Evolutionary conservation across 345 rosid genomes (phyloP), one percentile per base, ranked within the genome.

Genomic region (Raphanus raphanistrum): DNA sequence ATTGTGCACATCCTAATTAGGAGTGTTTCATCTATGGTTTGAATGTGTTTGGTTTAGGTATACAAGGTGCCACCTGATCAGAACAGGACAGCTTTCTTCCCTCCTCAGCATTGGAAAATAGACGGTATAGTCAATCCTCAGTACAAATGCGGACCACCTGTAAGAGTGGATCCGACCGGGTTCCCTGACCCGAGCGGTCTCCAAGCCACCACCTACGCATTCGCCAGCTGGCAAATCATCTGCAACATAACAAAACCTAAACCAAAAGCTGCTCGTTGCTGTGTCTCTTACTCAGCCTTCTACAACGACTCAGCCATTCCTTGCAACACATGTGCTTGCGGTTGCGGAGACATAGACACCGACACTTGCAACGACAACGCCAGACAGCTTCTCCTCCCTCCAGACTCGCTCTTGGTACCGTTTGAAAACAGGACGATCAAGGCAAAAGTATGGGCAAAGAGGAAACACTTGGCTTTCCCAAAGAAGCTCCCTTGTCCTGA

Each of bases 271-370:
- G 67, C 98, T 1, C 81, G 83, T 29, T 95, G 98, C 50, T 95
- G 99, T 17, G 99, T 92, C 26, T 91, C 99, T 2, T 92, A 87
- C 87, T 91, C 98, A 8, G 99, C 99, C 17, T 95, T 84, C 54
- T 95, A 91, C 84, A 91, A 87, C 28, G 90, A 84, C 13, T 90
- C 96, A 0, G 88, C 84, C 11, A 83, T 95, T 29, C 99, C 99
- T 0, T 95, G 99, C 83, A 84, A 79, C 48, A 88, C 99, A 1
- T 95, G 99, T 15, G 97, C 99, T 32, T 95, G 99, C 25, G 99
- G 99, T 4, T 95, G 99, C 32, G 76, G 71, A 0, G 66, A 89
- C 25, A 61, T 79, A 2, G 81, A 85, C 11, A 78, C 84, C 0
- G 78, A 74, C n/a, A 82, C 74, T 1, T 95, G 99, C 73, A 87